Percentiles rank a stretch among this genome's conserved stretches.
Evolutionary conservation across 2,329 filamentous ascomycete genomes (phyloP).

Genomic region (Zasmidium citrigriseum): DNA sequence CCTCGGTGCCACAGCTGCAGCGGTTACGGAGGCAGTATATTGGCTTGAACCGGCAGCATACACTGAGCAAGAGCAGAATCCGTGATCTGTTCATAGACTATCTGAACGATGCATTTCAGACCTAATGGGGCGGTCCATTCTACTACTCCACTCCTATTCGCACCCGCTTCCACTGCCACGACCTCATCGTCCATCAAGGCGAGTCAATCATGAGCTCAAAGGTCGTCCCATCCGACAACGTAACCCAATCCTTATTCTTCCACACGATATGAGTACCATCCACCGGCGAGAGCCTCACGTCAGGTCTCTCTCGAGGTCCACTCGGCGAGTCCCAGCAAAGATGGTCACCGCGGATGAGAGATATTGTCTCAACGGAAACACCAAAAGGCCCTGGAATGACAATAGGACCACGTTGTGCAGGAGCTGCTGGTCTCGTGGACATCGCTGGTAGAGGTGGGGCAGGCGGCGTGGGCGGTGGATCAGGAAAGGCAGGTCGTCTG

Average conservation of each 20-base stretch:
- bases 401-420: background rate
- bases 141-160: too few species aligned
- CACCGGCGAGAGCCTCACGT: background rate
- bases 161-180: too few species aligned
- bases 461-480: background rate
- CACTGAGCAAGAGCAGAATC: slow-evolving; percentile 41
- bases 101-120: slow-evolving; percentile 41
- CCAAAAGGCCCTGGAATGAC: background rate
- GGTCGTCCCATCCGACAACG: background rate
- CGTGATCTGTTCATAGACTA: slow-evolving; percentile 44
- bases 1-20: slow-evolving; percentile 71
- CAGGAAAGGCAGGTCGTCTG: too few species aligned
- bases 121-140: slow-evolving; percentile 13
- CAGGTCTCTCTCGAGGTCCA: background rate
- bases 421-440: background rate
- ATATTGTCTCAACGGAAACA: background rate
- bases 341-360: background rate
- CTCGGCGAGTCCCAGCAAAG: background rate
- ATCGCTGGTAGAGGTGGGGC: background rate
- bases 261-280: background rate
- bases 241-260: background rate
- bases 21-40: slow-evolving; percentile 77
- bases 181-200: background rate
- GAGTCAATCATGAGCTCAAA: background rate
- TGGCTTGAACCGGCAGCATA: slow-evolving; percentile 69